Conservation (phyloP, 176 grass and related monocot genomes). For the Oryza australiensis region DNA sequence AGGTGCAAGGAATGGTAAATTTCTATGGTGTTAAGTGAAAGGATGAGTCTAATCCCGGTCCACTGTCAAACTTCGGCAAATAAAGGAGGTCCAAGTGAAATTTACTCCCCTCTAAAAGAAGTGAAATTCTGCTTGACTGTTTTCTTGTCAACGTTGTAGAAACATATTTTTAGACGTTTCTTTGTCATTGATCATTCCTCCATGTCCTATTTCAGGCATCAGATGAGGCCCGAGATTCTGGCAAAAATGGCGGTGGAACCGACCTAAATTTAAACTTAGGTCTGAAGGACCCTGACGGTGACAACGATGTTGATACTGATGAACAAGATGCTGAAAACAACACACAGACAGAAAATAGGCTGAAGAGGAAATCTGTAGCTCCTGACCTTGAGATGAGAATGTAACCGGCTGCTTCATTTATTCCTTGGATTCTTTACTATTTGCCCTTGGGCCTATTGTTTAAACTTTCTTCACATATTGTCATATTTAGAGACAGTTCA, state of each 20-base stretch:
- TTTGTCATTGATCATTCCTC: background rate
- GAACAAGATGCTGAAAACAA: constrained; percentile 30
- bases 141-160: background rate
- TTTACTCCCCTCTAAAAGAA: too few relatives aligned
- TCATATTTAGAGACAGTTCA: constrained; percentile 17
- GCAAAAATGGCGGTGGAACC: constrained; percentile 50
- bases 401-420: constrained; percentile 31
- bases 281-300: constrained; percentile 53
- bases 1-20: too few relatives aligned
- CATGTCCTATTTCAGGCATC: constrained; percentile 49
- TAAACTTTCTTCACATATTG: constrained; percentile 27
- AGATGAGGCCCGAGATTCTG: constrained; percentile 44
- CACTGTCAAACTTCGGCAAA: too few relatives aligned
- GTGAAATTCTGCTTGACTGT: background rate
- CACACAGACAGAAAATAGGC: constrained; percentile 34
- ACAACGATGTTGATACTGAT: constrained; percentile 43
- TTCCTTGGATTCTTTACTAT: constrained; percentile 37
- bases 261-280: constrained; percentile 76
- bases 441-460: constrained; percentile 27
- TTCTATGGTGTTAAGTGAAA: too few relatives aligned
- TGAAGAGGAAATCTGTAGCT: constrained; percentile 55
- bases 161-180: background rate
- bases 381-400: constrained; percentile 71
- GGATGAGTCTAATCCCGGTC: too few relatives aligned
- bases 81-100: too few relatives aligned